These are phyloP conservation scores for Lichtheimia ornata DNA, from an alignment of 371 early-diverging fungal species.

Conservation along the genomic window DNA sequence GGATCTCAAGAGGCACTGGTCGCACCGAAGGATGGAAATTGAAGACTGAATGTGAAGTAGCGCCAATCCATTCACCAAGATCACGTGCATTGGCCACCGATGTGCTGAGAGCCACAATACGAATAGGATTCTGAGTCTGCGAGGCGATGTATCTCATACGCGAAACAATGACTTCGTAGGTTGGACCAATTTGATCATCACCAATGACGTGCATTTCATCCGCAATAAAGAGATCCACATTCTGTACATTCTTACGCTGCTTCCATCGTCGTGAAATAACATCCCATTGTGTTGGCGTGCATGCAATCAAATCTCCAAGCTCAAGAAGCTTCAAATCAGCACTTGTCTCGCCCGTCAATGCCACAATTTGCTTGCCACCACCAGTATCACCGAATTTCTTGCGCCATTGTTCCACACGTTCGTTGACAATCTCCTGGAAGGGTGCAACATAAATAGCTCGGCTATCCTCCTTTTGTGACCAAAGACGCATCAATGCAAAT, in stretches of 20 bases:
- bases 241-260: conserved; percentile 90
- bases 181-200: conserved; percentile 76
- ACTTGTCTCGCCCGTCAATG: conserved; percentile 95
- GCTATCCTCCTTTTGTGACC: conserved; percentile 58
- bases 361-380: conserved; percentile 81
- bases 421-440: conserved; percentile 84
- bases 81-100: conserved; percentile 95
- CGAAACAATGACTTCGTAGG: conserved; percentile 89
- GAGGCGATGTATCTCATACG: conserved; percentile 91
- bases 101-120: conserved; percentile 90
- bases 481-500: conserved; percentile 89
- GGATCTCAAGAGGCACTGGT: conserved; percentile 92
- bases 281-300: conserved; percentile 99
- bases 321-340: conserved; percentile 87
- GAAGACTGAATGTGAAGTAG: conserved; percentile 72
- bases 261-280: conserved; percentile 94
- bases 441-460: conserved; percentile 95
- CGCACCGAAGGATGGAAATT: conserved; percentile 95
- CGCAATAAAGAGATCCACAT: conserved; percentile 87
- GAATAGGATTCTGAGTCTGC: conserved; percentile 79
- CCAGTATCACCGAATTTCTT: conserved; percentile 65
- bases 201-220: conserved; percentile 98
- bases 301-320: conserved; percentile 87
- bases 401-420: conserved; percentile 80
- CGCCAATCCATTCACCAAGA: conserved; percentile 96